A percentile compares a stretch with the other conserved stretches of the same genome.
Evolutionary conservation across 371 early-diverging fungal genomes (phyloP).

Genomic region (Spraguea lophii): DNA sequence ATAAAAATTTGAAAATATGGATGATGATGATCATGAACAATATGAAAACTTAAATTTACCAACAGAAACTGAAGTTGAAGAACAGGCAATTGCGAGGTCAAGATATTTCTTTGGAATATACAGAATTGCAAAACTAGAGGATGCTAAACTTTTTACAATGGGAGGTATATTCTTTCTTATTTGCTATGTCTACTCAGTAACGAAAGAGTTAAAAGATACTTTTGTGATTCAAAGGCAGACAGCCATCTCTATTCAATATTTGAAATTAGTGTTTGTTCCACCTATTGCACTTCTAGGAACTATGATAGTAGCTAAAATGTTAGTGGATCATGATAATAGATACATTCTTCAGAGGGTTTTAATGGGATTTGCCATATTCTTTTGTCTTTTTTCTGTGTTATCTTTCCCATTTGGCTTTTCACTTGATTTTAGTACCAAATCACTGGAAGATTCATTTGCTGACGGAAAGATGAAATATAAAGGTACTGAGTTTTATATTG

Average conservation of each 20-base stretch:
- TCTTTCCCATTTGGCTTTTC: too few relatives aligned
- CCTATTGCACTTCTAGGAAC: slow-evolving; percentile 21
- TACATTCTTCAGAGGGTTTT: too few relatives aligned
- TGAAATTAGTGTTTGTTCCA: slow-evolving; percentile 36
- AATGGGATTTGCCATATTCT: too few relatives aligned
- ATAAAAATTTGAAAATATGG: too few relatives aligned
- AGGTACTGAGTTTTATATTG: too few relatives aligned
- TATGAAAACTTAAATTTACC: too few relatives aligned
- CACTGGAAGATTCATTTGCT: too few relatives aligned
- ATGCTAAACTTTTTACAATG: slow-evolving; percentile 37
- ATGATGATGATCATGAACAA: too few relatives aligned
- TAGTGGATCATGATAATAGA: too few relatives aligned
- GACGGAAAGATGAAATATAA: too few relatives aligned
- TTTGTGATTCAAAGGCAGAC: slow-evolving; percentile 43
- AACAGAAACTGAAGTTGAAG: slow-evolving; percentile 40
- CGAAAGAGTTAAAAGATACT: slow-evolving; percentile 46
- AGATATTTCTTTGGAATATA: slow-evolving; percentile 23
- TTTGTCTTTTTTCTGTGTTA: too few relatives aligned
- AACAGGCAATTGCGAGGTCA: slow-evolving; percentile 28
- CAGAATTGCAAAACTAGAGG: slow-evolving; percentile 39
- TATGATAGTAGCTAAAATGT: slow-evolving; percentile 16
- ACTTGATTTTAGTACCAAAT: too few relatives aligned
- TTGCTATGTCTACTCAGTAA: slow-evolving; percentile 43
- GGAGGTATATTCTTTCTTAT: slow-evolving; percentile 41
- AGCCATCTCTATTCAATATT: slow-evolving; percentile 39